Conservation (phyloP, 1,139 yeast species). For the Suhomyces ambrosiae region DNA sequence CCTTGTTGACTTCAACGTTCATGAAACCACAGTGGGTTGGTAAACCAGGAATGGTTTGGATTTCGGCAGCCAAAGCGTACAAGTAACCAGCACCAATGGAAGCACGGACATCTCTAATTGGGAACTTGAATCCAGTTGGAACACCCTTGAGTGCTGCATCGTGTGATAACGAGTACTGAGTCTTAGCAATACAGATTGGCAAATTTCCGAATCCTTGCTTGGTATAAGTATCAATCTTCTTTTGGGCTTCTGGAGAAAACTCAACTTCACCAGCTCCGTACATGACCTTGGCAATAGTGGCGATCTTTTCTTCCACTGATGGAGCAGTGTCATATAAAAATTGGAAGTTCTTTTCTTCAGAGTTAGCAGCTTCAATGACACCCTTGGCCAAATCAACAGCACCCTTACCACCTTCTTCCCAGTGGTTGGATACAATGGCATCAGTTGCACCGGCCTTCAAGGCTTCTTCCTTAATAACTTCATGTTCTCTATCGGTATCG, state of each 20-base stretch:
- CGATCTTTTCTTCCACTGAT: slow-evolving; percentile 80
- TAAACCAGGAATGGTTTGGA: slow-evolving; percentile 82
- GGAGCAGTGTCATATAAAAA: slow-evolving; percentile 69
- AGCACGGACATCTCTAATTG: slow-evolving; percentile 78
- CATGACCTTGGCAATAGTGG: slow-evolving; percentile 83
- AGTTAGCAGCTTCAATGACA: slow-evolving; percentile 71
- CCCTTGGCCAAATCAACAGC: slow-evolving; percentile 88
- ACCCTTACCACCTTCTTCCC: slow-evolving; percentile 98
- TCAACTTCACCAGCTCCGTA: slow-evolving; percentile 78
- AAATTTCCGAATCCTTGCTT: slow-evolving; percentile 71
- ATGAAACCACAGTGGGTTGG: slow-evolving; percentile 83
- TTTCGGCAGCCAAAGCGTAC: slow-evolving; percentile 81
- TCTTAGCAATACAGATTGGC: slow-evolving; percentile 82
- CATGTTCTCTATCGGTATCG: slow-evolving; percentile 83
- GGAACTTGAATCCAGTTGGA: slow-evolving; percentile 76
- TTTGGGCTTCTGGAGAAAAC: slow-evolving; percentile 64
- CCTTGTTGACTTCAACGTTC: slow-evolving; percentile 79
- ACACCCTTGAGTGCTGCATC: slow-evolving; percentile 83
- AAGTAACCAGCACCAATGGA: slow-evolving; percentile 84
- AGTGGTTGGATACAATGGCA: slow-evolving; percentile 93
- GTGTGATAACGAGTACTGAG: slow-evolving; percentile 80
- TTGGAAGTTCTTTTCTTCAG: slow-evolving; percentile 55
- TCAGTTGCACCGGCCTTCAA: slow-evolving; percentile 92
- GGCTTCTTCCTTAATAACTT: slow-evolving; percentile 79
- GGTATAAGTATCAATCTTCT: slow-evolving; percentile 66